A percentile compares a stretch with the other conserved stretches of the same genome.
These are phyloP conservation scores for Trichoderma citrinoviride DNA, from an alignment of 2,329 filamentous ascomycete genomes.

Conservation along the genomic window DNA sequence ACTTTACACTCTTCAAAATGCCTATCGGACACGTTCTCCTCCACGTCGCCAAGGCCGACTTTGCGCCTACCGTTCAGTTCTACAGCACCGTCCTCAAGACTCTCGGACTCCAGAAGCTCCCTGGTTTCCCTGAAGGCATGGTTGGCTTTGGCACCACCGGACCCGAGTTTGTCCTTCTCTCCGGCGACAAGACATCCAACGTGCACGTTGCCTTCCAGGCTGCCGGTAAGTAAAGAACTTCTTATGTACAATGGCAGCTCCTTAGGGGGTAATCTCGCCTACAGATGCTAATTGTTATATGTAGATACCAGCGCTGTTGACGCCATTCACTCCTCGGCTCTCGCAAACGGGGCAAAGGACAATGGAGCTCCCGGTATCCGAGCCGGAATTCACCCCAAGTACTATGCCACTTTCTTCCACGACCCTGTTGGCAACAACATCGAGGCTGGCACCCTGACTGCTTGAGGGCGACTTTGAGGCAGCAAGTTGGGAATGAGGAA, in stretches of 20 bases:
- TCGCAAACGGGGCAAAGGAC: conserved; percentile 40
- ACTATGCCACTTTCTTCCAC: conserved; percentile 46
- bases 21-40: conserved; percentile 20
- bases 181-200: neutral
- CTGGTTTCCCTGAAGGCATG: conserved; percentile 13
- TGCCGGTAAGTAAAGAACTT: conserved; percentile 24
- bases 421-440: conserved; percentile 49
- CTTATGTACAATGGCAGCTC: conserved; percentile 27
- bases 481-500: neutral
- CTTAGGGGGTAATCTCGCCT: neutral
- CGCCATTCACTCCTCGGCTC: conserved; percentile 40
- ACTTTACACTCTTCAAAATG: neutral
- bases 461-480: conserved; percentile 27
- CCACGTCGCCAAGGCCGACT: conserved; percentile 7
- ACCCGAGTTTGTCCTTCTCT: conserved; percentile 10
- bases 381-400: conserved; percentile 40
- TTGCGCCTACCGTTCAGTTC: neutral
- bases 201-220: conserved; percentile 12
- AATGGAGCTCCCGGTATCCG: conserved; percentile 45
- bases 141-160: conserved; percentile 6
- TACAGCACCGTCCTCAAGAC: conserved; percentile 11
- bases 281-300: neutral
- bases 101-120: conserved; percentile 8
- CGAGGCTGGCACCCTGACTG: conserved; percentile 33
- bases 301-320: conserved; percentile 40